Evolutionary conservation across 2,329 filamentous ascomycete species (phyloP), one percentile per base, ranked within the genome.

Genomic region (Penicillium griseofulvum): DNA sequence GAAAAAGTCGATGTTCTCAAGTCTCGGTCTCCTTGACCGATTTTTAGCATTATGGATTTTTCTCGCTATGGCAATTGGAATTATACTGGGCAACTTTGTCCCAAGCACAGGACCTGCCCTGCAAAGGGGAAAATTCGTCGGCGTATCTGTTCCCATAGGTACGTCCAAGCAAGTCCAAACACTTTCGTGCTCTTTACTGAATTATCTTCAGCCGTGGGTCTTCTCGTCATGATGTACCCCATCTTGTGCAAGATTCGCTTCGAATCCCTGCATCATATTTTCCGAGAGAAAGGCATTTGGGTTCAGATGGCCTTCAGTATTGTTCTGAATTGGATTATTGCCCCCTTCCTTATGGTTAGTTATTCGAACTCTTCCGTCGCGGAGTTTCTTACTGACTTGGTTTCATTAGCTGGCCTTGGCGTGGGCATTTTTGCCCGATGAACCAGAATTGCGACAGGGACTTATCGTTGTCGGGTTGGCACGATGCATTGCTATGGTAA

Each of bases 151-250:
- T 24, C 87, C 87, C 0, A 88, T 89, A 41, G 84, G 84, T 84
- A 70, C 49, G 76, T 55, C 16, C 63, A 34, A 19, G 5, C 1
- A 10, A 5, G 24, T n/a, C 7, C 8, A 26, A 29, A 19, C 6
- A 1, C 4, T 34, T n/a, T 22, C 47, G 22, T 10, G 16, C 31
- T 16, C 1, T 0, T 9, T 41, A 38, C 26, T 42, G 19, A 28
- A 14, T 28, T 17, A 16, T 49, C n/a, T 22, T 6, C 41, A 90
- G 90, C 91, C 1, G 77, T 95, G 44, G 91, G 91, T 0, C 76
- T 96, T 0, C 80, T 96, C 0, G 86, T 95, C 34, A 96, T 96
- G 91, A 96, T 96, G 90, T 96, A 94, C 66, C 91, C 91, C 0
- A 95, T 96, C 55, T 78, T 96, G 0, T 95, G 90, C 81, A 95